These are phyloP conservation scores for Aureobasidium sp. DNA, from an alignment of 2,329 filamentous ascomycete genomes.

Conservation along the genomic window DNA sequence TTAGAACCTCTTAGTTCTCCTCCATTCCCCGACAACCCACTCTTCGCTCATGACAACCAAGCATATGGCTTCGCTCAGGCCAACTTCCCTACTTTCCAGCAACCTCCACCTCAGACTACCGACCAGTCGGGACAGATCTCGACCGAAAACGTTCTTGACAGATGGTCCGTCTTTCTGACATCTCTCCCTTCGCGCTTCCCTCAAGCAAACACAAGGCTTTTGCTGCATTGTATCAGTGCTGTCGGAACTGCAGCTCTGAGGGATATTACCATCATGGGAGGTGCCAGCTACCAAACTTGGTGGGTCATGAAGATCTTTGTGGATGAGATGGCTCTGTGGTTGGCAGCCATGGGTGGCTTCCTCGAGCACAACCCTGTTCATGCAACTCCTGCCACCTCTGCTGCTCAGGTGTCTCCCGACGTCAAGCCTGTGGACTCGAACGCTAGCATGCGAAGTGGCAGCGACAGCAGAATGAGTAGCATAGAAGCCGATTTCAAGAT, in stretches of 20 bases:
- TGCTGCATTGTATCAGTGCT: slow-evolving; percentile 68
- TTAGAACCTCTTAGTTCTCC: slow-evolving; percentile 55
- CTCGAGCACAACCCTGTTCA: slow-evolving; percentile 44
- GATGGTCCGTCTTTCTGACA: slow-evolving; percentile 66
- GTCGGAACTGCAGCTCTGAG: slow-evolving; percentile 70
- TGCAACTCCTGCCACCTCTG: background rate
- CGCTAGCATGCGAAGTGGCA: slow-evolving; percentile 20
- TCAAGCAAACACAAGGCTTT: slow-evolving; percentile 60
- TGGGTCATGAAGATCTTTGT: slow-evolving; percentile 95
- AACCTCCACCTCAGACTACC: slow-evolving; percentile 11
- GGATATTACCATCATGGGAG: slow-evolving; percentile 70
- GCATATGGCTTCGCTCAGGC: slow-evolving; percentile 35
- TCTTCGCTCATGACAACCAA: slow-evolving; percentile 29
- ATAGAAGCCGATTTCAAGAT: slow-evolving; percentile 22
- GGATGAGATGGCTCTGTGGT: slow-evolving; percentile 86
- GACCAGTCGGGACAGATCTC: slow-evolving; percentile 25
- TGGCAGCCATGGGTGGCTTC: slow-evolving; percentile 85
- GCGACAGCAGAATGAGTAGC: slow-evolving; percentile 27
- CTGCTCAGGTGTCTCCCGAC: background rate
- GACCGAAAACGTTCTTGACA: slow-evolving; percentile 62
- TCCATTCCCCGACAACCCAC: slow-evolving; percentile 26
- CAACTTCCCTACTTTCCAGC: slow-evolving; percentile 34
- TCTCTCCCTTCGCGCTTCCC: slow-evolving; percentile 64
- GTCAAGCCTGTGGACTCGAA: slow-evolving; percentile 4
- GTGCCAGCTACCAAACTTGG: slow-evolving; percentile 80